Conservation (phyloP, 176 grass and related monocot genomes). For the Eleusine coracana region DNA sequence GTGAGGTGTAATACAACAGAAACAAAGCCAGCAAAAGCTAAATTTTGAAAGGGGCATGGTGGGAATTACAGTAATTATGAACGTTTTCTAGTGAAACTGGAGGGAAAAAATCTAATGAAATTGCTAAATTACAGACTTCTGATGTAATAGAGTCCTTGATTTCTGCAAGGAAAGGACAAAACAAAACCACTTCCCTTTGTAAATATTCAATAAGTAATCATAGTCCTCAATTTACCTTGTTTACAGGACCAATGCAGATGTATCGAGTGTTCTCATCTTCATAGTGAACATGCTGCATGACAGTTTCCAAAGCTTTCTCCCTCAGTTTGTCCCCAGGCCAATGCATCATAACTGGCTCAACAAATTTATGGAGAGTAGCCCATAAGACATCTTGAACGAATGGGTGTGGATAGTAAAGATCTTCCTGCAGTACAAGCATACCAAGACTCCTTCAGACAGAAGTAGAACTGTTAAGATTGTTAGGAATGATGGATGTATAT, state of each 20-base stretch:
- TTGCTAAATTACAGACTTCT: not conserved
- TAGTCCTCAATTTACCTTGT: slow-evolving; percentile 71
- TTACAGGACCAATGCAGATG: slow-evolving; percentile 94
- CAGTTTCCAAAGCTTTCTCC: slow-evolving; percentile 72
- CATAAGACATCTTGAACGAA: slow-evolving; percentile 92
- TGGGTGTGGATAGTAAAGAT: slow-evolving; percentile 95
- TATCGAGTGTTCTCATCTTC: slow-evolving; percentile 98
- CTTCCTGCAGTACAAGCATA: slow-evolving; percentile 68
- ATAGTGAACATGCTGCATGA: slow-evolving; percentile 93
- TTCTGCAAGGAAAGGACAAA: slow-evolving; percentile 10
- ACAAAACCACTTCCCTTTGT: not conserved
- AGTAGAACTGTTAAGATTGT: not conserved
- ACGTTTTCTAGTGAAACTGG: not conserved
- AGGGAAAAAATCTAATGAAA: not conserved
- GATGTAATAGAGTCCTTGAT: slow-evolving; percentile 14
- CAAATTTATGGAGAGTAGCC: slow-evolving; percentile 89
- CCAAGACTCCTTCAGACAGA: slow-evolving; percentile 22
- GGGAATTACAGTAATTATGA: slow-evolving; percentile 6
- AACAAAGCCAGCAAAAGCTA: slow-evolving; percentile 20
- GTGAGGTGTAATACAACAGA: not conserved
- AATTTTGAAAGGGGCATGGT: not conserved
- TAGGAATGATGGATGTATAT: too few species aligned
- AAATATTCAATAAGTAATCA: slow-evolving; percentile 14
- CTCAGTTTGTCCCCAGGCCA: slow-evolving; percentile 88
- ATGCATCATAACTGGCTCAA: slow-evolving; percentile 83